These are phyloP conservation scores for Polygonum maritimum DNA, from an alignment of 148 eudicot species.

Conservation along the genomic window DNA sequence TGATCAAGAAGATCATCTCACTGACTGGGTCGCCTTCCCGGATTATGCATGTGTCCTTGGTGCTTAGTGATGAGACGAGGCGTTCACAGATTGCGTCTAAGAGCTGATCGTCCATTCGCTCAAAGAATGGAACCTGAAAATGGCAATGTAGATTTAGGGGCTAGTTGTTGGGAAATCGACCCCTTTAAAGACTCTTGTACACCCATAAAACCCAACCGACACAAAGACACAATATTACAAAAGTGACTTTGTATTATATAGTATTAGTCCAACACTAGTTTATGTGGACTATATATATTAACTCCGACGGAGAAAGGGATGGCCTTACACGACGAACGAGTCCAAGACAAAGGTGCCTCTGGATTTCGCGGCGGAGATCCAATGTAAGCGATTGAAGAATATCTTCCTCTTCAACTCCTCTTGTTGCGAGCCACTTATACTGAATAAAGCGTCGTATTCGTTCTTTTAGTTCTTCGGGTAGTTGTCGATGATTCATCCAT, in stretches of 20 bases:
- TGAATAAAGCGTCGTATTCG: constrained; percentile 84
- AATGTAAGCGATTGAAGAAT: constrained; percentile 57
- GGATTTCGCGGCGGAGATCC: constrained; percentile 75
- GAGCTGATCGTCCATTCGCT: constrained; percentile 81
- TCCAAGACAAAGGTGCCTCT: constrained; percentile 82
- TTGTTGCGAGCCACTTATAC: constrained; percentile 84
- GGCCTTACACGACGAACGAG: constrained; percentile 83
- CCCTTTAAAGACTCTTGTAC: no score
- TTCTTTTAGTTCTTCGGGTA: constrained; percentile 73
- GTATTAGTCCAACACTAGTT: background rate
- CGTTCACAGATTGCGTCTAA: constrained; percentile 85
- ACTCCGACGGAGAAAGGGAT: background rate
- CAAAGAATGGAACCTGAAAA: constrained; percentile 73
- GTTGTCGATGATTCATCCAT: constrained; percentile 36
- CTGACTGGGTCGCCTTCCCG: constrained; percentile 88
- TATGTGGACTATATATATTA: background rate
- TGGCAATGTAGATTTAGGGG: background rate
- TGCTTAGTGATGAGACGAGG: constrained; percentile 55
- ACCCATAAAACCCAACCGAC: background rate
- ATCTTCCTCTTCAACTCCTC: constrained; percentile 93
- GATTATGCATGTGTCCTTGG: constrained; percentile 63
- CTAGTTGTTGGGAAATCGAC: background rate
- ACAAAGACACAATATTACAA: no score
- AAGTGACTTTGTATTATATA: no score
- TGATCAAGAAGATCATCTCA: constrained; percentile 74